Evolutionary conservation across 176 grass and related monocot species (phyloP), one percentile per base, ranked within the genome.

Genomic region (Avena sativa): DNA sequence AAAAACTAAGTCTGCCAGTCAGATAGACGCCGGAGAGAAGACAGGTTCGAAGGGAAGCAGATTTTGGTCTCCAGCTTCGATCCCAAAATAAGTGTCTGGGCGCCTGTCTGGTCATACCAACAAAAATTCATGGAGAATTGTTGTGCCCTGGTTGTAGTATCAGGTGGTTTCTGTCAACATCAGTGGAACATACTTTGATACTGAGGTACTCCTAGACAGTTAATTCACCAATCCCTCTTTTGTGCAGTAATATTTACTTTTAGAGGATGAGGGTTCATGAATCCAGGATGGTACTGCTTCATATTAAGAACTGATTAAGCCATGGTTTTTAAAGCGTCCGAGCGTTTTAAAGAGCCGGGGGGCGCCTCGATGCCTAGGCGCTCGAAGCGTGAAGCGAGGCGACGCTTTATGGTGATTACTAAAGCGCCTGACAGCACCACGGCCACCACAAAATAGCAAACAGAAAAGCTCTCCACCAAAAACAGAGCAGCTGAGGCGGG

Each of bases 221-320:
- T 79, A 36, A 20, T 28, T 78, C 46, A 71, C 15, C 65, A 30
- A 83, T 71, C 38, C 80, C 34, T 79, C 40, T 32, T 62, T 62
- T 36, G 1, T 25, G 64, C 63, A 71, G 28, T n/a, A 43, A 71
- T 23, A 71, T 88, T 71, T 81, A 48, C 8, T 56, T 61, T 12
- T 43, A 3, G 15, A 30, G 28, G 34, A 82, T 55, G 13, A 10
- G 4, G 1, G 48, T 81, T 51, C 81, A 55, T 62, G 26, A 89
- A 84, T 3, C 12, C 3, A 43, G 67, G 58, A 1, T 57, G 4
- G 32, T 68, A 65, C n/a, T 30, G 13, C 58, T 75, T 62, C 13
- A 40, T 71, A 13, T 89, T 38, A 75, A 80, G 30, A 85, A 58
- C 48, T 67, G 2, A 67, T 83, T 46, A 48, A 44, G 9, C 32